A percentile compares a stretch with the other conserved stretches of the same genome.
Conservation (phyloP, 169 alveolate species). For the Plasmodium berghei region DNA sequence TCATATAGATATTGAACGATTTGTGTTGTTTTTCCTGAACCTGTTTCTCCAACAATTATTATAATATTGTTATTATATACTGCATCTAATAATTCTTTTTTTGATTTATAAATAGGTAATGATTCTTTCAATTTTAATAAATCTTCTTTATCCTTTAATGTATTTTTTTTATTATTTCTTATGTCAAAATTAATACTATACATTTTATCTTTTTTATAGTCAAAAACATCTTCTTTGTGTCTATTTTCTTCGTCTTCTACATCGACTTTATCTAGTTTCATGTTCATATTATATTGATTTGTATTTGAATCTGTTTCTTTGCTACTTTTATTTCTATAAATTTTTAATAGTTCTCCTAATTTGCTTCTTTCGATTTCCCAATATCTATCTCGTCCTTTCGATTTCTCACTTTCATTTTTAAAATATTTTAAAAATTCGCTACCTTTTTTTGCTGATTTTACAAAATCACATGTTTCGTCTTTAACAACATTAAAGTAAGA, state of each 20-base stretch:
- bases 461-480: conserved; percentile 98
- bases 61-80: conserved; percentile 92
- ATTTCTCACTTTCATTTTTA: conserved; percentile 93
- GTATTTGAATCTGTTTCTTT: background rate
- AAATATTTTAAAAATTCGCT: conserved; percentile 91
- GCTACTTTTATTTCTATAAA: conserved; percentile 64
- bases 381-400: conserved; percentile 93
- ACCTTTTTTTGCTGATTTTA: conserved; percentile 97
- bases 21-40: conserved; percentile 99
- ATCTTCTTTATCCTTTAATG: conserved; percentile 56
- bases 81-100: conserved; percentile 82
- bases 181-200: conserved; percentile 78
- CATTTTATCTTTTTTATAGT: conserved; percentile 72
- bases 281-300: conserved; percentile 45
- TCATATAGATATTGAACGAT: conserved; percentile 97
- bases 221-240: conserved; percentile 75
- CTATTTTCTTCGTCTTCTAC: conserved; percentile 77
- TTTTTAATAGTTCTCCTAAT: conserved; percentile 88
- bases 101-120: conserved; percentile 83
- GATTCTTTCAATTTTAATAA: conserved; percentile 65
- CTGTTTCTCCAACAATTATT: conserved; percentile 99
- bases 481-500: conserved; percentile 91
- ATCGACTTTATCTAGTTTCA: conserved; percentile 56
- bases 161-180: conserved; percentile 76
- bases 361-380: conserved; percentile 96